Percentiles rank a stretch among this genome's conserved stretches.
phyloP scores from a whole-genome alignment of 2,329 filamentous ascomycete species.

The Tolypocladium tundrense region DNA sequence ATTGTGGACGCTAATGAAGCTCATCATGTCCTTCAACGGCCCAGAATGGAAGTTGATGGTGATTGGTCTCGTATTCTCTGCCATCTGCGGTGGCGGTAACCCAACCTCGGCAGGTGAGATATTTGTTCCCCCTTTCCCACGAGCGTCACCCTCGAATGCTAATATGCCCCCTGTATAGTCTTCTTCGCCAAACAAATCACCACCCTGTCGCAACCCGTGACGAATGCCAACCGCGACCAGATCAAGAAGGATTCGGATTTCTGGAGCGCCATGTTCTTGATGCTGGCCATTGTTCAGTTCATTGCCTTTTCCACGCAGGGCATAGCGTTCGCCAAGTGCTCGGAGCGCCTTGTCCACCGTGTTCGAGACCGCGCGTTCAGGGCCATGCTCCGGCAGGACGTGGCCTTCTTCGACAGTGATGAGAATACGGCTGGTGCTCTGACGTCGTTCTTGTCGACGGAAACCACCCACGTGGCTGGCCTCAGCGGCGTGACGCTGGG shows the following conservation, averaged over 20 bases:
- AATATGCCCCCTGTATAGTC: slow-evolving; percentile 43
- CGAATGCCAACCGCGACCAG: slow-evolving; percentile 36
- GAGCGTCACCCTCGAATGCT: not conserved
- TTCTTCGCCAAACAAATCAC: slow-evolving; percentile 86
- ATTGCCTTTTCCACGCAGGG: slow-evolving; percentile 60
- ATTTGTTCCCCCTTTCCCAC: not conserved
- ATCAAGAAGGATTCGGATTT: slow-evolving; percentile 68
- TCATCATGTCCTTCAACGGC: slow-evolving; percentile 72
- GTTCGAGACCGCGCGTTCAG: slow-evolving; percentile 78
- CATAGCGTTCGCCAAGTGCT: slow-evolving; percentile 69
- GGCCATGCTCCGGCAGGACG: slow-evolving; percentile 83
- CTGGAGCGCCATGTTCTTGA: slow-evolving; percentile 82
- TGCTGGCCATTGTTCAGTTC: slow-evolving; percentile 67
- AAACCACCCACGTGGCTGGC: slow-evolving; percentile 81
- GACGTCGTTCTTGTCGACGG: slow-evolving; percentile 79
- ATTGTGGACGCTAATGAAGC: slow-evolving; percentile 65
- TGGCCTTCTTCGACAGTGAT: slow-evolving; percentile 81
- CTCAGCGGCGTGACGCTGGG: slow-evolving; percentile 81
- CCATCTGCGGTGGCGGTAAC: slow-evolving; percentile 73
- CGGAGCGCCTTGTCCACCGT: slow-evolving; percentile 75
- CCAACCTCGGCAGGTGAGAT: slow-evolving; percentile 37
- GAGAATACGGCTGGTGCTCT: slow-evolving; percentile 84
- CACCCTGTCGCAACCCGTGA: slow-evolving; percentile 48
- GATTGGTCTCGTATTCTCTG: slow-evolving; percentile 60
- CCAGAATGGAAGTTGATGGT: slow-evolving; percentile 63